These are phyloP conservation scores for Paraphoma sp. DNA, from an alignment of 2,329 filamentous ascomycete species.

Conservation along the genomic window DNA sequence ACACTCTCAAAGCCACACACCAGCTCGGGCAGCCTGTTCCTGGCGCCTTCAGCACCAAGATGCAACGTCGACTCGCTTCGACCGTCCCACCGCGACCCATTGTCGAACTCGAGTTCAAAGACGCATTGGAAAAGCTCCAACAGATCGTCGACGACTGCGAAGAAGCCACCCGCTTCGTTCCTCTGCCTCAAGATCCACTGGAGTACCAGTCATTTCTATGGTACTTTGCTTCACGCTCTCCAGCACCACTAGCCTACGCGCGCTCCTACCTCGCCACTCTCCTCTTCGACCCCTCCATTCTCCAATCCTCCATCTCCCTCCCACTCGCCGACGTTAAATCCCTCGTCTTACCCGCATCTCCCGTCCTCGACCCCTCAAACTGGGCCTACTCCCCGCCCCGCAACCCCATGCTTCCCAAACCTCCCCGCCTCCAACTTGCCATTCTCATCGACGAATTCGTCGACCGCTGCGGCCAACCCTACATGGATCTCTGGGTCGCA, in stretches of 20 bases:
- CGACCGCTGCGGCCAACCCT: slow-evolving; percentile 67
- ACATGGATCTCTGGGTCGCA: slow-evolving; percentile 82
- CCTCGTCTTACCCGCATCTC: slow-evolving; percentile 73
- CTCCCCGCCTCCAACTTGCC: slow-evolving; percentile 76
- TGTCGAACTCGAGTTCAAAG: slow-evolving; percentile 75
- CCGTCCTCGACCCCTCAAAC: slow-evolving; percentile 74
- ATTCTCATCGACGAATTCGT: slow-evolving; percentile 71
- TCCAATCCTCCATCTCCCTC: slow-evolving; percentile 73
- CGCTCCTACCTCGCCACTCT: slow-evolving; percentile 79
- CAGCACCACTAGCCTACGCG: slow-evolving; percentile 83
- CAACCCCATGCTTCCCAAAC: slow-evolving; percentile 61
- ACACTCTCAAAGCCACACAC: slow-evolving; percentile 65
- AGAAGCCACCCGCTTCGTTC: slow-evolving; percentile 55
- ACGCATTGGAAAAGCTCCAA: slow-evolving; percentile 73
- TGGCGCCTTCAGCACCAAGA: slow-evolving; percentile 85
- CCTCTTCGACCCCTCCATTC: slow-evolving; percentile 71
- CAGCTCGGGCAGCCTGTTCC: slow-evolving; percentile 69
- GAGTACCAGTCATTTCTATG: slow-evolving; percentile 69
- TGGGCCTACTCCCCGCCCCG: slow-evolving; percentile 71
- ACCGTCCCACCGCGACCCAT: slow-evolving; percentile 93
- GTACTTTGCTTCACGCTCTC: slow-evolving; percentile 77
- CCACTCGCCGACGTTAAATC: slow-evolving; percentile 83
- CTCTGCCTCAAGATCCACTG: slow-evolving; percentile 36
- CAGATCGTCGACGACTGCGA: slow-evolving; percentile 75
- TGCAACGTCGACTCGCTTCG: slow-evolving; percentile 90